phyloP scores from a whole-genome alignment of 1,284 basidiomycete genomes.

The Pseudozyma tsukubaensis region DNA sequence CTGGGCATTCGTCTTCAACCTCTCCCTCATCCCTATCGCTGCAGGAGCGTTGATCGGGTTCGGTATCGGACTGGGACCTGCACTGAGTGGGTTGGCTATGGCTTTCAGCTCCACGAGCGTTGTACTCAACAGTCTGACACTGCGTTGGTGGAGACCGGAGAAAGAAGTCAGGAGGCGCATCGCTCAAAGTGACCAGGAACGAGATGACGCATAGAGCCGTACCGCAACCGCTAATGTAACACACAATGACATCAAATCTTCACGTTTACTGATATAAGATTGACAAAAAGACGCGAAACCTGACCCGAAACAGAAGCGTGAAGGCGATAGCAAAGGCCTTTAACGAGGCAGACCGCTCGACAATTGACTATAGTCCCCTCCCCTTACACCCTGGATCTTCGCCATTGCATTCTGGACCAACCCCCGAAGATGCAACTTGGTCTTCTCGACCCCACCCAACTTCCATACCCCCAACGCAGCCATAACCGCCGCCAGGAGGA shows the following conservation, averaged over 20 bases:
- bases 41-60: constrained; percentile 25
- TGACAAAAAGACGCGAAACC: background rate
- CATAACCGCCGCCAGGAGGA: constrained; percentile 20
- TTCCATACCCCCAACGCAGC: constrained; percentile 21
- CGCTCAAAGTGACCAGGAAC: background rate
- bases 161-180: constrained; percentile 16
- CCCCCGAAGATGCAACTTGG: constrained; percentile 18
- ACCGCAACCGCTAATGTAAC: no score
- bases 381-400: background rate
- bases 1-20: constrained; percentile 51
- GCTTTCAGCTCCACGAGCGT: constrained; percentile 46
- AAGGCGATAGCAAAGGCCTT: no score
- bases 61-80: constrained; percentile 33
- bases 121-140: constrained; percentile 39
- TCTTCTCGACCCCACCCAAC: constrained; percentile 35
- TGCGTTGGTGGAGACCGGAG: constrained; percentile 36
- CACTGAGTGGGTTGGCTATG: constrained; percentile 46
- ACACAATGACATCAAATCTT: background rate
- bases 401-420: background rate
- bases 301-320: background rate
- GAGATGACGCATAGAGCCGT: background rate
- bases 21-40: constrained; percentile 39
- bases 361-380: constrained; percentile 15
- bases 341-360: constrained; percentile 15
- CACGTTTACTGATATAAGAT: background rate